A percentile compares a stretch with the other conserved stretches of the same genome.
These are phyloP conservation scores for Fusarium pilosicola DNA, from an alignment of 2,329 filamentous ascomycete species.

Conservation along the genomic window DNA sequence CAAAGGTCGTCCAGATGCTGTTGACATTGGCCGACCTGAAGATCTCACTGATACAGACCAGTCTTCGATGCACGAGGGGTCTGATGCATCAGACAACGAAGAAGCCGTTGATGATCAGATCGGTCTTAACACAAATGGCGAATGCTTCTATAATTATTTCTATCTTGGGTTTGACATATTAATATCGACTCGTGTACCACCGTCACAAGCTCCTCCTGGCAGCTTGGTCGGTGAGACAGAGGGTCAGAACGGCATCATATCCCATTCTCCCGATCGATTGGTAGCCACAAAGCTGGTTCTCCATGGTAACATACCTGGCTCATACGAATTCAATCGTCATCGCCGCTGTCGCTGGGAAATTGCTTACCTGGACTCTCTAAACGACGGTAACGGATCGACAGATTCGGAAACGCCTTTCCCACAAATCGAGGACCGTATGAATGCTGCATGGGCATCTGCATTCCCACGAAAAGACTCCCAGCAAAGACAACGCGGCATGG, in stretches of 20 bases:
- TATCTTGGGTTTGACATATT: conserved; percentile 93
- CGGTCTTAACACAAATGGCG: conserved; percentile 66
- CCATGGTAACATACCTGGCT: conserved; percentile 94
- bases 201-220: conserved; percentile 69
- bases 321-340: conserved; percentile 96
- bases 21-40: conserved; percentile 59
- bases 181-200: conserved; percentile 77
- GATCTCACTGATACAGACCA: conserved; percentile 78
- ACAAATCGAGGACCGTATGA: conserved; percentile 75
- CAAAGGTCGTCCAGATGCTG: conserved; percentile 56
- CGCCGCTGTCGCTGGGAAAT: conserved; percentile 90
- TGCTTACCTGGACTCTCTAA: conserved; percentile 61
- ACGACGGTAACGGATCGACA: conserved; percentile 57
- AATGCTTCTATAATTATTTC: conserved; percentile 98
- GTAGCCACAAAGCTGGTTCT: conserved; percentile 93
- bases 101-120: conserved; percentile 67
- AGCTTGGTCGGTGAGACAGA: conserved; percentile 34
- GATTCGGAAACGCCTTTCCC: conserved; percentile 82
- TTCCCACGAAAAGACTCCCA: conserved; percentile 66
- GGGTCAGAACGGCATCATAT: conserved; percentile 50
- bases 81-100: conserved; percentile 72
- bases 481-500: conserved; percentile 76
- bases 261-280: conserved; percentile 68
- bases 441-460: conserved; percentile 74
- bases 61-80: conserved; percentile 76